Evolutionary conservation across 179 eudicot genomes (phyloP).

Genomic region (Actinidia polygama): DNA sequence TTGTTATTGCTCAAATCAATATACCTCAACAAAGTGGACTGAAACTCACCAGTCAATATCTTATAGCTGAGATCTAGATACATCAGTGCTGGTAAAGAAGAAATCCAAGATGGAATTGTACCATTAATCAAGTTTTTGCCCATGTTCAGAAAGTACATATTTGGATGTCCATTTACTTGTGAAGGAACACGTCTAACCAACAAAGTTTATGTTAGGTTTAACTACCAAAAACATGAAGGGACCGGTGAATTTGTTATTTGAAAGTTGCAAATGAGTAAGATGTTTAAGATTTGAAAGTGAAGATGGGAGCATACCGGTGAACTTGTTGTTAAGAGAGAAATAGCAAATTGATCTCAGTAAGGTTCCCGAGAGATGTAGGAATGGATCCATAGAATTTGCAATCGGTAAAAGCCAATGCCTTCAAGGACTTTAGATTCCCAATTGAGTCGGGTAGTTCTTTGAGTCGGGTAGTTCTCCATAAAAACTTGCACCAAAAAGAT

Average conservation of each 20-base stretch:
- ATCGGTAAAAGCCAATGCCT: not conserved
- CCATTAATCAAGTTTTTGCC: no score
- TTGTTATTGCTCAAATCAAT: conserved; percentile 7
- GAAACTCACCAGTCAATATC: no score
- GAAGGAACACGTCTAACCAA: not conserved
- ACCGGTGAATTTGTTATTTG: not conserved
- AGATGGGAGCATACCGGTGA: not conserved
- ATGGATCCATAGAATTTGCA: conserved; percentile 1
- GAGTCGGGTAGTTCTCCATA: conserved; percentile 25
- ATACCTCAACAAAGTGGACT: not conserved
- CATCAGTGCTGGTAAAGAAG: no score
- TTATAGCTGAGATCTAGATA: no score
- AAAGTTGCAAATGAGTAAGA: not conserved
- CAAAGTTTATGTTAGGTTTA: not conserved
- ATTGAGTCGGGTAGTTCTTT: no score
- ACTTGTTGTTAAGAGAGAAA: not conserved
- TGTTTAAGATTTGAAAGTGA: not conserved
- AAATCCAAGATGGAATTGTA: no score
- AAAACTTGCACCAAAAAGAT: conserved; percentile 12
- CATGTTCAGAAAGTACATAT: not conserved
- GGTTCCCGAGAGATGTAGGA: conserved; percentile 5
- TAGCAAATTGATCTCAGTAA: not conserved
- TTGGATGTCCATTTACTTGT: no score
- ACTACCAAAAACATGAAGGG: not conserved
- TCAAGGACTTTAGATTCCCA: conserved; percentile 20